Conservation (phyloP, 345 rosid species). For the Heritiera littoralis region DNA sequence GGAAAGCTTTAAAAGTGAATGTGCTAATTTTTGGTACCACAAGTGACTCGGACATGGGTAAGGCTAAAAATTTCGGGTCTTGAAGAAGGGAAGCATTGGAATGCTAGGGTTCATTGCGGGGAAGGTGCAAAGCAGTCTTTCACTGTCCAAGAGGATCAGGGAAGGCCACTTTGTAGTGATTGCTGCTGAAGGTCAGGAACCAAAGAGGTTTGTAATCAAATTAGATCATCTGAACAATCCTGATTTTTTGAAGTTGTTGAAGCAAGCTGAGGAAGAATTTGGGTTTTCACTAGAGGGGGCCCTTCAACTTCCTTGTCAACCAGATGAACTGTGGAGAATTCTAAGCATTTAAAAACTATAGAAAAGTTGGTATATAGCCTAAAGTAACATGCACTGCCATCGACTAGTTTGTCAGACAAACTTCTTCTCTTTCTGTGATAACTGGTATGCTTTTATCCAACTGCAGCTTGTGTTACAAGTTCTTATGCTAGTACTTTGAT, state of each 20-base stretch:
- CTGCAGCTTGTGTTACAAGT: not conserved
- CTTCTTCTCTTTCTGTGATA: not conserved
- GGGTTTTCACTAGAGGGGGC: constrained; percentile 35
- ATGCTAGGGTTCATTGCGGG: constrained; percentile 23
- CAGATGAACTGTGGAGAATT: constrained; percentile 35
- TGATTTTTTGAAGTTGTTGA: constrained; percentile 36
- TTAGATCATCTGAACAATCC: constrained; percentile 35
- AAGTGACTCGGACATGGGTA: constrained; percentile 9
- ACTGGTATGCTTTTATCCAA: not conserved
- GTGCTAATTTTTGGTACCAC: not conserved
- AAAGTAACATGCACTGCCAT: not conserved
- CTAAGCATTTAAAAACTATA: not conserved
- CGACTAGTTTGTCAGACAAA: not conserved
- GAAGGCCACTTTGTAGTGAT: constrained; percentile 52
- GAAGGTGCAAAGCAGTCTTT: constrained; percentile 30
- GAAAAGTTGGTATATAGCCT: not conserved
- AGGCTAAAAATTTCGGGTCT: constrained; percentile 13
- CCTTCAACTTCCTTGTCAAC: constrained; percentile 36
- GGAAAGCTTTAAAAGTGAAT: not conserved
- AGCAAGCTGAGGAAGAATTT: constrained; percentile 40
- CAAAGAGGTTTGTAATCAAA: constrained; percentile 31
- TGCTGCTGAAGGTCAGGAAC: constrained; percentile 35
- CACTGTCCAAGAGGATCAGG: constrained; percentile 32
- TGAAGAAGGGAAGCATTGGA: constrained; percentile 26
- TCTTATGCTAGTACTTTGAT: not conserved